phyloP scores from a whole-genome alignment of 257 asterid species.

The Nicotiana sylvestris region DNA sequence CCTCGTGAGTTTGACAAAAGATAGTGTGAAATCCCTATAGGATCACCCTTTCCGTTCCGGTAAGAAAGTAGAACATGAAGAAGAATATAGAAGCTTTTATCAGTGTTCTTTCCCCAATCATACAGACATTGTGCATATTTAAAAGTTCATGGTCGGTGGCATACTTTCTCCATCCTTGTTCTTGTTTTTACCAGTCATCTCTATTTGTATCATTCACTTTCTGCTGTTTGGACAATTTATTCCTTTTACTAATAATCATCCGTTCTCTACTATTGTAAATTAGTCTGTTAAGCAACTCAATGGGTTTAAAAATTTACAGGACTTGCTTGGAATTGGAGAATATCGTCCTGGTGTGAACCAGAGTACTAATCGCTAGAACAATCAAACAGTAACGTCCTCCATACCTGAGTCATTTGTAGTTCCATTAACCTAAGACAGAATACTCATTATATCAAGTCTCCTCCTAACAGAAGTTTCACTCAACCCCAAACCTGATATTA shows the following conservation, averaged over 20 bases:
- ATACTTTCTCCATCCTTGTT: not conserved
- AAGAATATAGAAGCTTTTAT: not conserved
- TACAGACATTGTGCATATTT: not conserved
- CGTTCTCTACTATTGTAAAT: not conserved
- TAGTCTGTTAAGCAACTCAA: slow-evolving; percentile 10
- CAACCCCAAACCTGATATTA: not conserved
- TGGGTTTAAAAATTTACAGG: slow-evolving; percentile 46
- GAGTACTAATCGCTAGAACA: slow-evolving; percentile 24
- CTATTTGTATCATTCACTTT: not conserved
- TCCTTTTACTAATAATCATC: not conserved
- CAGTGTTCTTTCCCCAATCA: not conserved
- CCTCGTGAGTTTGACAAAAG: not conserved
- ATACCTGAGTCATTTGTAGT: not conserved
- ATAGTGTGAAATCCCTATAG: not conserved
- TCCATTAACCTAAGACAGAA: not conserved
- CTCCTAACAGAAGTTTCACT: not conserved
- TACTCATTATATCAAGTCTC: not conserved
- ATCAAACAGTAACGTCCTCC: not conserved
- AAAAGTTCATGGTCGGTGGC: not conserved
- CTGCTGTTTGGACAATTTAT: not conserved
- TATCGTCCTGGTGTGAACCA: slow-evolving; percentile 66
- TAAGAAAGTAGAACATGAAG: not conserved
- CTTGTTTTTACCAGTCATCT: not conserved
- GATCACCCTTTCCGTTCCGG: not conserved
- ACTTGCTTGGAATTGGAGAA: slow-evolving; percentile 95